Evolutionary conservation across 768 basidiomycete species (phyloP).

Genomic region (Mycena indigotica): DNA sequence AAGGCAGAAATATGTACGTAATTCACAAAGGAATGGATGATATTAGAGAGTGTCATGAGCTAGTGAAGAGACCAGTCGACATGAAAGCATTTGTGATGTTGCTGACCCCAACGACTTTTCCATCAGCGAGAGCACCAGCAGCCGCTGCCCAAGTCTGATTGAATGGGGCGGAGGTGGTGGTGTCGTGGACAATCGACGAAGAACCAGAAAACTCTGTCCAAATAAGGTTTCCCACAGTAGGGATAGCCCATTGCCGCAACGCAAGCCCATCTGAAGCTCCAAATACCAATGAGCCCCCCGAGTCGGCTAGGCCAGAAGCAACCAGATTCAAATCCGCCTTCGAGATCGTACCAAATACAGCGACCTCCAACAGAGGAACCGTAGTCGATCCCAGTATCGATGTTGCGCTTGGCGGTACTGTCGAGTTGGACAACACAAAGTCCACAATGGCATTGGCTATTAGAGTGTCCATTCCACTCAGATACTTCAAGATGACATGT

Average conservation of each 20-base stretch:
- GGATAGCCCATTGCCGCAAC: constrained; percentile 58
- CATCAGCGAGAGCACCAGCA: constrained; percentile 37
- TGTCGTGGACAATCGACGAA: constrained; percentile 52
- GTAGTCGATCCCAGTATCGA: constrained; percentile 45
- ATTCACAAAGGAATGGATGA: neutral
- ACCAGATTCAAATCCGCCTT: constrained; percentile 50
- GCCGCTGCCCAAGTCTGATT: constrained; percentile 52
- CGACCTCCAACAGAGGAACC: constrained; percentile 61
- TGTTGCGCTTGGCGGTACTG: constrained; percentile 43
- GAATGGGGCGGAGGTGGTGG: constrained; percentile 44
- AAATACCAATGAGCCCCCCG: constrained; percentile 58
- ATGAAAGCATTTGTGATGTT: constrained; percentile 51
- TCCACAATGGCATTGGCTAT: constrained; percentile 51
- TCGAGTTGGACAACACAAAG: constrained; percentile 46
- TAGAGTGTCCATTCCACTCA: constrained; percentile 51
- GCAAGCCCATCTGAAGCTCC: constrained; percentile 52
- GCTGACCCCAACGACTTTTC: constrained; percentile 36
- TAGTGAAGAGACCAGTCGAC: constrained; percentile 26
- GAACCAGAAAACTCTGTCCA: constrained; percentile 60
- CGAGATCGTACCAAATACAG: constrained; percentile 59
- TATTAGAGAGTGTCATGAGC: constrained; percentile 6
- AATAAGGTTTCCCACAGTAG: constrained; percentile 39
- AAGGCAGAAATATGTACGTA: neutral
- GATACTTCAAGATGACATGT: constrained; percentile 61
- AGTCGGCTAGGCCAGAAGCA: constrained; percentile 52